Base-by-base conservation (phyloP, 2,329 filamentous ascomycete species). In the Xylaria sp. region DNA sequence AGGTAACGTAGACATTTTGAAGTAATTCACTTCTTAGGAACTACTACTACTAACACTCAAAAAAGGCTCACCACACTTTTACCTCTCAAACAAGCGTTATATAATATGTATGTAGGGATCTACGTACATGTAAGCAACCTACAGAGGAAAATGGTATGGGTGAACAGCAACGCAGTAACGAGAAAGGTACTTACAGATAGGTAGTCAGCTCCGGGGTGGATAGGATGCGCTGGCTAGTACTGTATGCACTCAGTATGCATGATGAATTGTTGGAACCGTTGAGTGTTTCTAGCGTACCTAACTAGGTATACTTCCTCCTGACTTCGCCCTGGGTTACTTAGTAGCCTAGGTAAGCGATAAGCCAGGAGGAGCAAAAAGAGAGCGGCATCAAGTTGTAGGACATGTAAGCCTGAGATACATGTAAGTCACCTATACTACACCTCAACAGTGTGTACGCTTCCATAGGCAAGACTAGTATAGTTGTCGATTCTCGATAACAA, bases 221-320 rank as follows among this genome's bases (percentile, higher is more conserved):
- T 60, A 55, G 12, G 66, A 65, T 66, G 69, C 51, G 66, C 50
- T 71, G 66, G 66, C 69, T 59, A 50, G 46, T 50, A 20, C 13
- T 37, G 57, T 57, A 71, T 69, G 62, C 34, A 56, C 12, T 44
- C 55, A n/a, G 2, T 20, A 41, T 58, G 56, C 69, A 69, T 15
- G 66, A 66, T 71, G 69, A 71, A 69, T 55, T 69, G 69, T 71
- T 70, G 48, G 69, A 71, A 69, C 51, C 66, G 69, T 71, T 70
- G 48, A 41, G 32, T 13, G 8, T n/a, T 20, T 57, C 5, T 34
- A 6, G 18, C 34, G 20, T 28, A 39, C 37, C 37, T 28, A 52
- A 25, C 9, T 32, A 52, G 8, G 5, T 32, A 15, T 52, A 4
- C 20, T 25, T 25, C 46, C 8, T 12, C 34, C 34, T 37, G 10